Evolutionary conservation across 1,284 basidiomycete species (phyloP).

Genomic region (Violaceomyces palustris): DNA sequence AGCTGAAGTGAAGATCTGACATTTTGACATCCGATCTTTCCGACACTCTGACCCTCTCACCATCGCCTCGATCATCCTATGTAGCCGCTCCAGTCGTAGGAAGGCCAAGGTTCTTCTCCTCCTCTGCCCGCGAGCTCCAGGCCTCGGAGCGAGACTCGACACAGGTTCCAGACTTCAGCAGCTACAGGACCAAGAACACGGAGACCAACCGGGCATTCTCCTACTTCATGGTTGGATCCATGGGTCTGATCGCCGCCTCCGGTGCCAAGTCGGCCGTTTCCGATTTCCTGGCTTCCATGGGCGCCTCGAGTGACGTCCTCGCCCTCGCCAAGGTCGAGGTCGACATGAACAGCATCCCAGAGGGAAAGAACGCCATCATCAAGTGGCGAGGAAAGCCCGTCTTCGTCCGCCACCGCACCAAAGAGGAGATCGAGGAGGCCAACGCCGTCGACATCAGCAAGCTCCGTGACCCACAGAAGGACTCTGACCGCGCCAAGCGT

Average conservation of each 20-base stretch:
- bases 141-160: slow-evolving; percentile 50
- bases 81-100: slow-evolving; percentile 30
- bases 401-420: slow-evolving; percentile 94
- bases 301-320: slow-evolving; percentile 94
- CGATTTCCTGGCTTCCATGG: slow-evolving; percentile 92
- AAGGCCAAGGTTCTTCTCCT: slow-evolving; percentile 41
- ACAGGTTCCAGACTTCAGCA: slow-evolving; percentile 80
- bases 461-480: slow-evolving; percentile 86
- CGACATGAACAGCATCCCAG: slow-evolving; percentile 82
- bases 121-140: slow-evolving; percentile 38
- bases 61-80: neutral
- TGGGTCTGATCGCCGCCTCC: slow-evolving; percentile 88
- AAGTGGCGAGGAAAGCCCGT: slow-evolving; percentile 98
- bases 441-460: slow-evolving; percentile 75
- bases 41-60: neutral
- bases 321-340: slow-evolving; percentile 98
- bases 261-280: slow-evolving; percentile 89
- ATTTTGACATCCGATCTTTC: neutral
- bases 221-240: slow-evolving; percentile 95
- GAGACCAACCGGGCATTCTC: slow-evolving; percentile 76
- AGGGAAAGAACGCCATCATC: slow-evolving; percentile 68
- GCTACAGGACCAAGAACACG: slow-evolving; percentile 69
- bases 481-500: slow-evolving; percentile 82
- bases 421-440: slow-evolving; percentile 89
- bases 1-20: too few relatives aligned